Evolutionary conservation across 2,329 filamentous ascomycete species (phyloP), one percentile per base, ranked within the genome.

Genomic region (Penicillium sp.): DNA sequence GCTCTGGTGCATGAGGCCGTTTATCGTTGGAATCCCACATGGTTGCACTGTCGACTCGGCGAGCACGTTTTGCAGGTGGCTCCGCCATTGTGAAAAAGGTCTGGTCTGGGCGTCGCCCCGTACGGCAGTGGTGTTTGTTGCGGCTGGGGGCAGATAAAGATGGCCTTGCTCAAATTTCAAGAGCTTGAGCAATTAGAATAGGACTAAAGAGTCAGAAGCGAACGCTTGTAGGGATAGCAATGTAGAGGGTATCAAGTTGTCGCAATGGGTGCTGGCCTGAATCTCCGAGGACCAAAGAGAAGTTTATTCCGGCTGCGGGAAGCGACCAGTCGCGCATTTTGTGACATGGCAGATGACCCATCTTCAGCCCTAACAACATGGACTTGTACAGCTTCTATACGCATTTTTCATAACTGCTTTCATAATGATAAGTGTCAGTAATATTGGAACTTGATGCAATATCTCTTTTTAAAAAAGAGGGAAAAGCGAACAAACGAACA

Each of bases 1-100:
- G 53, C 32, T 68, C 72, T 39, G 62, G 59, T 9, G 63, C 63
- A 35, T 63, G 65, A 29, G 64, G 60, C 29, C 59, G 63, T 21
- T 62, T 68, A 39, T 75, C 71, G 50, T 72, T 70, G 54, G 69
- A 66, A 58, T 88, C 85, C 82, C 83, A 84, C 79, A 84, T 84
- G 50, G 82, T 77, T 48, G 80, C 80, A 70, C 80, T 84, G 62
- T 87, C 84, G n/a, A 77, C 77, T 46, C 77, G 72, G 56, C 78
- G 76, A 21, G 77, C 68, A 48, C 80, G 79, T 67, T 81, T 82
- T 50, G 78, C 70, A 56, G 81, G 75, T 61, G 78, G 78, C 63
- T 83, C 81, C 25, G 80, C 71, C 82, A 84, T 84, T 46, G 29
- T 70, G 46, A 13, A 55, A 40, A 39, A 48, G 46, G 34, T 37